phyloP scores from a whole-genome alignment of 1,284 basidiomycete species.

The Cryptococcus amylolentus region DNA sequence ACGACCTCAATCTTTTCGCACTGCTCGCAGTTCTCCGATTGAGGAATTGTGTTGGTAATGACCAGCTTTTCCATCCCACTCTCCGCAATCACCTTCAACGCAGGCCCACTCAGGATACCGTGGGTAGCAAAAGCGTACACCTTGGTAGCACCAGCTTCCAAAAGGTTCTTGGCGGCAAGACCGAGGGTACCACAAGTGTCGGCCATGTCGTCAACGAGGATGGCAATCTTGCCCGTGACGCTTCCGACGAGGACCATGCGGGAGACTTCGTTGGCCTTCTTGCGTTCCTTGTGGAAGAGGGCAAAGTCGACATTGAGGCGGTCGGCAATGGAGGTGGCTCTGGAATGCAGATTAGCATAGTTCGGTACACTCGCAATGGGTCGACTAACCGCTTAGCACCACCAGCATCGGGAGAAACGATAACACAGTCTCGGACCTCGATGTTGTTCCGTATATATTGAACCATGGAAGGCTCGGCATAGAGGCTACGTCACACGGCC shows the following conservation, averaged over 20 bases:
- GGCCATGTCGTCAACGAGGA: conserved; percentile 99
- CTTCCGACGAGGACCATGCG: conserved; percentile 97
- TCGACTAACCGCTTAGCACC: conserved; percentile 84
- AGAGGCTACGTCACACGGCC: conserved; percentile 55
- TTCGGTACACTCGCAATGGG: neutral
- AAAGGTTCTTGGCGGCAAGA: conserved; percentile 81
- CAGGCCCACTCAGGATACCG: conserved; percentile 89
- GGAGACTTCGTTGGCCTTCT: conserved; percentile 98
- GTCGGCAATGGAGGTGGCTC: conserved; percentile 96
- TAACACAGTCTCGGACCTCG: conserved; percentile 77
- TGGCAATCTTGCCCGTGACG: conserved; percentile 88
- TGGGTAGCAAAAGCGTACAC: conserved; percentile 96
- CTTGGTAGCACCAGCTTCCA: conserved; percentile 82
- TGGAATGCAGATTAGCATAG: conserved; percentile 41
- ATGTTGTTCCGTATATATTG: conserved; percentile 93
- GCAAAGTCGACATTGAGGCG: conserved; percentile 97
- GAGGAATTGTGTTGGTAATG: conserved; percentile 97
- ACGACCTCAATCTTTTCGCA: conserved; percentile 93
- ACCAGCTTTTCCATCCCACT: conserved; percentile 90
- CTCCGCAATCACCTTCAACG: conserved; percentile 65
- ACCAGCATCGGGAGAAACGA: conserved; percentile 97
- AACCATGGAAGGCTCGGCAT: conserved; percentile 94
- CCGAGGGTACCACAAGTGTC: conserved; percentile 98
- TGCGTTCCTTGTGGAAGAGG: conserved; percentile 99
- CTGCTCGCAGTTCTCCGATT: conserved; percentile 67